Base-by-base conservation (phyloP, 371 early-diverging fungal genomes). In the Amoeboaphelidium protococcarum region DNA sequence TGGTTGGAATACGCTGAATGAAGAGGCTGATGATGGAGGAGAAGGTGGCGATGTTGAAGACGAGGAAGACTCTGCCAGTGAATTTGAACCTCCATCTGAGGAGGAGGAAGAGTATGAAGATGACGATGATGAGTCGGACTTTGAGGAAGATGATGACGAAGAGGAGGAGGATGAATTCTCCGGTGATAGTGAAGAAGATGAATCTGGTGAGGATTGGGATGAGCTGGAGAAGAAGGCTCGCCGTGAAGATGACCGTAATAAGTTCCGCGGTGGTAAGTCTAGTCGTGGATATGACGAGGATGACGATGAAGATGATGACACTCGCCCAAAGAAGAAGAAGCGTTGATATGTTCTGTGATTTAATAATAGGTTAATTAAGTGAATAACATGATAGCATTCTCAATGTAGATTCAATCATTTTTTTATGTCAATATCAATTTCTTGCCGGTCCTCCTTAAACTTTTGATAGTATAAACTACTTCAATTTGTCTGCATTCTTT, bases 1-100 rank as follows among this genome's bases (percentile, higher is more conserved):
- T 41, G 98, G 92, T 22, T 99, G 99, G 99, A 63, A 67, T 42
- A 88, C 89, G 67, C 62, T 54, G 24, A 50, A 59, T 13, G 49
- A 57, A 49, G 46, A 52, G 6, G 54, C 50, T 50, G 61, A 63
- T 25, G 64, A 62, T n/a, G 13, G 19, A 1, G 20, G 23, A 37
- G 63, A 51, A 25, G 60, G 65, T 1, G 69, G 58, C 23, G 63
- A 63, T 10, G 61, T 26, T n/a, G 26, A 58, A 44, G 65, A 69
- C 2, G 78, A 76, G 20, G 59, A 64, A 26, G 76, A 57, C 4
- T 70, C 68, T 55, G 74, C 44, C 41, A 51, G 42, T 3, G 63
- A 58, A 20, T 52, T 56, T 19, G 72, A 62, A 3, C 54, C 54
- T 25, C 43, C 48, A 21, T 62, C 64, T 20, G 73, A 70, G 26